Conservation (phyloP, 495 filamentous ascomycete species). For the Hypoxylon intermedium region DNA sequence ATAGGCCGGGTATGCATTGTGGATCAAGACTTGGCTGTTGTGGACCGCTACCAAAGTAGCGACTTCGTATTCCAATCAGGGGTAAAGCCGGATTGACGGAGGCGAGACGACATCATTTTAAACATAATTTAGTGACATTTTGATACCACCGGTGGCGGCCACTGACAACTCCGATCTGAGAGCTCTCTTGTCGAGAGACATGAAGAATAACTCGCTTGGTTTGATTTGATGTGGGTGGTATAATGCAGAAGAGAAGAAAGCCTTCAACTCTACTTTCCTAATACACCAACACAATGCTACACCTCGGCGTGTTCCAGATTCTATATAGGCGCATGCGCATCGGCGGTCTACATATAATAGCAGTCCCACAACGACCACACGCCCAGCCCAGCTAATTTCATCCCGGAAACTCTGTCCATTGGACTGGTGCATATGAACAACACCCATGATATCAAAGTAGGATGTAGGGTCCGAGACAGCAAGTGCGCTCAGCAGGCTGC, state of each 20-base stretch:
- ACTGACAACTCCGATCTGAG: too few species aligned
- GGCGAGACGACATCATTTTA: too few species aligned
- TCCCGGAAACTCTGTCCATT: background rate
- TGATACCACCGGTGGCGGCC: too few species aligned
- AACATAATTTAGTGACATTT: too few species aligned
- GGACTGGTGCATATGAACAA: constrained; percentile 1
- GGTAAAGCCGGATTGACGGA: too few species aligned
- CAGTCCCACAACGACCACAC: constrained; percentile 6
- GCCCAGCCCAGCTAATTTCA: background rate
- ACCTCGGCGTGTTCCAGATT: background rate
- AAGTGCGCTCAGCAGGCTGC: background rate
- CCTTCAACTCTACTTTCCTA: background rate
- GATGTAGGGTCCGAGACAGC: background rate
- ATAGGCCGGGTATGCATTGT: too few species aligned
- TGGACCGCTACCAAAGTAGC: too few species aligned
- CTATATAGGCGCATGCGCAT: constrained; percentile 14
- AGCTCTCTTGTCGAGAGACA: too few species aligned
- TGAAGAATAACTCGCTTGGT: too few species aligned
- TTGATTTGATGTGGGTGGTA: too few species aligned
- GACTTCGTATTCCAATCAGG: too few species aligned
- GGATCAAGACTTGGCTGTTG: too few species aligned
- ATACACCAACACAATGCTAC: constrained; percentile 1
- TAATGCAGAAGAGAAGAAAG: background rate
- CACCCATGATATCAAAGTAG: constrained; percentile 13
- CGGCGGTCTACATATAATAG: constrained; percentile 20